Conservation (phyloP, 768 basidiomycete species). For the Podaxis mareebaensis region DNA sequence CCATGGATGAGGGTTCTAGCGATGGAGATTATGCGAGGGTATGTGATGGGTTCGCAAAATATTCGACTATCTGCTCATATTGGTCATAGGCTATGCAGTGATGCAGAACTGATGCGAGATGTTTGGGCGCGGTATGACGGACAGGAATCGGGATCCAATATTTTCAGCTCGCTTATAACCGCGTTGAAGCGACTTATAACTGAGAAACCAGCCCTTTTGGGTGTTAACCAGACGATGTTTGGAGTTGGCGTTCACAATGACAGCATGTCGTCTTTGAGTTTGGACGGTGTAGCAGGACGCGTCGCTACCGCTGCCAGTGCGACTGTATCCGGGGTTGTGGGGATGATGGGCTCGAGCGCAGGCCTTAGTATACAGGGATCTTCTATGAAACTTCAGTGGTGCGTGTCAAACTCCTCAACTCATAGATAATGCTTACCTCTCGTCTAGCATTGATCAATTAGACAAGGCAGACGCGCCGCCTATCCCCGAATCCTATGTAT, state of each 20-base stretch:
- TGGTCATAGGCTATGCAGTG: constrained; percentile 64
- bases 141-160: constrained; percentile 58
- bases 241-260: constrained; percentile 67
- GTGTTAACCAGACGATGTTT: constrained; percentile 76
- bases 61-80: neutral
- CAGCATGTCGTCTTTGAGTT: constrained; percentile 49
- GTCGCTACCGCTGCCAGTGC: constrained; percentile 85
- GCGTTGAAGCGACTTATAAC: constrained; percentile 85
- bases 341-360: constrained; percentile 73
- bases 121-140: constrained; percentile 82
- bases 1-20: constrained; percentile 89
- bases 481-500: constrained; percentile 93
- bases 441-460: constrained; percentile 87
- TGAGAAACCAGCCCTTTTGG: constrained; percentile 85
- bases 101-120: constrained; percentile 74
- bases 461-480: constrained; percentile 95
- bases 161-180: constrained; percentile 77
- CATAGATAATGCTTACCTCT: constrained; percentile 10
- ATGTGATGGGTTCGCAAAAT: constrained; percentile 13
- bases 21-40: constrained; percentile 93
- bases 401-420: constrained; percentile 21
- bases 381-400: constrained; percentile 93
- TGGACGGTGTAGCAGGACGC: constrained; percentile 75
- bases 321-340: constrained; percentile 81
- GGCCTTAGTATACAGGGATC: constrained; percentile 75